Evolutionary conservation across 345 rosid species (phyloP), one percentile per base, ranked within the genome.

Genomic region (Ricinus communis): DNA sequence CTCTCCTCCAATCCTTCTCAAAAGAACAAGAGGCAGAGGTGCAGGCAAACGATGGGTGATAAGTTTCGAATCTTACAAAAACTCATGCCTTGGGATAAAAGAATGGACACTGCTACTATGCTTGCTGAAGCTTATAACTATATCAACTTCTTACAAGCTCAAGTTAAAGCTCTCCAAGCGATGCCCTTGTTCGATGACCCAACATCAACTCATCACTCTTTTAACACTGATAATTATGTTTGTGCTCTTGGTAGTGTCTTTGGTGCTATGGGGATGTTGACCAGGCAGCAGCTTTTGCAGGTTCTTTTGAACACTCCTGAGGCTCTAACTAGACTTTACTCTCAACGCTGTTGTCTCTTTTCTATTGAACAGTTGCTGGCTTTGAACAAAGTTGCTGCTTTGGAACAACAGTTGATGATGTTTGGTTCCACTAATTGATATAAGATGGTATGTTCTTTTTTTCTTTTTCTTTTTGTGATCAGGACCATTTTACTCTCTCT

Each of bases 91-190:
- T 77, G 83, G 84, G 82, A 84, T 36, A 78, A 62, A 65, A 88
- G 80, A 72, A 83, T 86, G 93, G 85, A 81, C 69, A 76, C 66
- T 0, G 83, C 83, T 0, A 79, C 79, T 51, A 46, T 81, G 76
- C 85, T 90, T 0, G 87, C 84, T 49, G 91, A 92, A 80, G 85
- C 91, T 11, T 63, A 70, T 55, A 88, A 79, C 79, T 90, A 90
- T 78, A 75, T 92, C 19, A 75, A 27, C 21, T 88, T 81, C 74
- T 83, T 90, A 25, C 86, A 87, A 36, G 82, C 91, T 24, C 97
- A 88, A 62, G 75, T 88, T 33, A 65, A 63, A 5, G 77, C 83
- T 18, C 46, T 60, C 4, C 19, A 60, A 60, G 36, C 15, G 12
- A 60, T 60, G 65, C 65, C 65, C 1, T 11, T 41, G 13, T 8